A percentile compares a stretch with the other conserved stretches of the same genome.
These are phyloP conservation scores for Aureobasidium sp. DNA, from an alignment of 2,329 filamentous ascomycete genomes.

Conservation along the genomic window DNA sequence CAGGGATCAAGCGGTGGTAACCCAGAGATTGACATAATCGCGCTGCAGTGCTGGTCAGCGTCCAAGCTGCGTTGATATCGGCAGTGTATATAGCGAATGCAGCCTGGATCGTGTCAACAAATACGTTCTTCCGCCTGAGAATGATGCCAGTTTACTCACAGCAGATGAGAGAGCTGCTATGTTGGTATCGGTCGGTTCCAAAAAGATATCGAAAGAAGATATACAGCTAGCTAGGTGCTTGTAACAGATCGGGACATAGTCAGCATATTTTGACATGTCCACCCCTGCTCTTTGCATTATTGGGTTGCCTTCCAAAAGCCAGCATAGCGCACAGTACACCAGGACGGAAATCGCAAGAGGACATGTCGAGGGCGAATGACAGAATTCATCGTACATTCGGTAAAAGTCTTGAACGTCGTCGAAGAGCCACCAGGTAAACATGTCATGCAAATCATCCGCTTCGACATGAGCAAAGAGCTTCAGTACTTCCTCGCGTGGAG, in stretches of 20 bases:
- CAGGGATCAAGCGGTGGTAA: slow-evolving; percentile 19
- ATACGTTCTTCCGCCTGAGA: no score
- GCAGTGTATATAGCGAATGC: slow-evolving; percentile 38
- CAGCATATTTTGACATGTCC: background rate
- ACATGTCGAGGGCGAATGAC: slow-evolving; percentile 16
- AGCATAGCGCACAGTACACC: slow-evolving; percentile 16
- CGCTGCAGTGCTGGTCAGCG: slow-evolving; percentile 52
- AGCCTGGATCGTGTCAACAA: background rate
- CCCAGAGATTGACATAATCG: slow-evolving; percentile 53
- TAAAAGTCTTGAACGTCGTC: background rate
- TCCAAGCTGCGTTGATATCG: slow-evolving; percentile 59
- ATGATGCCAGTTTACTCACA: background rate
- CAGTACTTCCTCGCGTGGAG: background rate
- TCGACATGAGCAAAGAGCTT: background rate
- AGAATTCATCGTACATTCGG: slow-evolving; percentile 4
- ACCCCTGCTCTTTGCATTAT: background rate
- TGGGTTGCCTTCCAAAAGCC: slow-evolving; percentile 9
- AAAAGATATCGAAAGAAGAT: background rate
- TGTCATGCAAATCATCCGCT: background rate
- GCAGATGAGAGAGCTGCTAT: slow-evolving; percentile 6
- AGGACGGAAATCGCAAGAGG: slow-evolving; percentile 14
- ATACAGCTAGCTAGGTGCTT: background rate
- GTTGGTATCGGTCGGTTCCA: background rate
- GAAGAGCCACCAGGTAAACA: slow-evolving; percentile 15
- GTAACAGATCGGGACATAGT: background rate